These are phyloP conservation scores for Neofusicoccum parvum DNA, from an alignment of 2,329 filamentous ascomycete genomes.

Conservation along the genomic window DNA sequence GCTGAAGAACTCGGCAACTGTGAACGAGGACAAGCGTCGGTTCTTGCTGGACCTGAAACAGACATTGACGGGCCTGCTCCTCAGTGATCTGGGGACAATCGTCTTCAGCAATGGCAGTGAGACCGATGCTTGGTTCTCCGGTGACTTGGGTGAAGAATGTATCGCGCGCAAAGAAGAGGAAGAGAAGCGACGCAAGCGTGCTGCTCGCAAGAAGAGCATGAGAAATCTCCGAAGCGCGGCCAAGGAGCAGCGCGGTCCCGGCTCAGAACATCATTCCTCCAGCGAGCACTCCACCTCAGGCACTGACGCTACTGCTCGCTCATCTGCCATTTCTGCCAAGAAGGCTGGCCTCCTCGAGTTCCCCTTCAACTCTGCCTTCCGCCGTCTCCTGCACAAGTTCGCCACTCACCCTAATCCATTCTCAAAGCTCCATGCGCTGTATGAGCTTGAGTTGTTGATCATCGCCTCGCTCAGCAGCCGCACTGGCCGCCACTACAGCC, in stretches of 20 bases:
- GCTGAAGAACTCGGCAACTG: conserved; percentile 57
- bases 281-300: conserved; percentile 49
- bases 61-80: conserved; percentile 76
- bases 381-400: conserved; percentile 79
- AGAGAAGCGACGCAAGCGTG: conserved; percentile 42
- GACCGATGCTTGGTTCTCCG: conserved; percentile 82
- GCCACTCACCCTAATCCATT: conserved; percentile 87
- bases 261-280: conserved; percentile 45
- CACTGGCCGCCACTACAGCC: conserved; percentile 48
- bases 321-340: conserved; percentile 45
- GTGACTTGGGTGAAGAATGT: conserved; percentile 56
- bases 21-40: conserved; percentile 70
- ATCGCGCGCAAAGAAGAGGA: conserved; percentile 42
- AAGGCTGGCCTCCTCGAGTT: conserved; percentile 61
- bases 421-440: conserved; percentile 78
- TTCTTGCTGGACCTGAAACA: conserved; percentile 79
- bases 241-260: conserved; percentile 36
- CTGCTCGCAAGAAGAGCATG: conserved; percentile 56
- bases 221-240: conserved; percentile 56
- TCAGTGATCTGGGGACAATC: conserved; percentile 86
- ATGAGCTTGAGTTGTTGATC: conserved; percentile 81
- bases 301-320: conserved; percentile 47
- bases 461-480: conserved; percentile 69
- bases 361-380: conserved; percentile 79
- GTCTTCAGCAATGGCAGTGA: conserved; percentile 90